Percentiles rank a stretch among this genome's conserved stretches.
These are phyloP conservation scores for Avena insularis DNA, from an alignment of 176 grass and related monocot genomes.

Conservation along the genomic window DNA sequence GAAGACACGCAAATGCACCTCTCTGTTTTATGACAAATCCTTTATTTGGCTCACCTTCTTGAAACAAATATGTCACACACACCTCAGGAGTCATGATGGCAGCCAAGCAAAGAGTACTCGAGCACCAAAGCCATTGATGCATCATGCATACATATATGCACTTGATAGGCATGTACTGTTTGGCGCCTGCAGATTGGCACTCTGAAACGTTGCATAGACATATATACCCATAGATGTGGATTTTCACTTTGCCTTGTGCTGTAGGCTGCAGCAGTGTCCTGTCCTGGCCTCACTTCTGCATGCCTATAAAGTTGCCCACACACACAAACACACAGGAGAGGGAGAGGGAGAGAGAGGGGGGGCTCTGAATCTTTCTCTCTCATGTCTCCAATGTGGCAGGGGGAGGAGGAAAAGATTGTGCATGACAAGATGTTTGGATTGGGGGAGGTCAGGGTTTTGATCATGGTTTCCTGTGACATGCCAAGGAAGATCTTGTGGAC, in stretches of 20 bases:
- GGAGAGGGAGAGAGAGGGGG: neutral
- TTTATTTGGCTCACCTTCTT: conserved; percentile 41
- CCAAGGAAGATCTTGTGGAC: conserved; percentile 70
- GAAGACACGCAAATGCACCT: neutral
- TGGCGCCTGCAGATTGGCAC: conserved; percentile 35
- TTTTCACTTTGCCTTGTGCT: conserved; percentile 56
- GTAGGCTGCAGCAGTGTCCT: conserved; percentile 44
- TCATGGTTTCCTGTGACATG: conserved; percentile 56
- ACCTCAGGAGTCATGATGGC: conserved; percentile 37
- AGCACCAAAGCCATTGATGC: conserved; percentile 10
- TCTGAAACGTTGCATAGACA: conserved; percentile 31
- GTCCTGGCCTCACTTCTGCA: conserved; percentile 52
- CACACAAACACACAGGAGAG: neutral
- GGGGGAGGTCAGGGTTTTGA: conserved; percentile 50
- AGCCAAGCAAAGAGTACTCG: conserved; percentile 21
- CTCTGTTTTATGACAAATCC: conserved; percentile 2
- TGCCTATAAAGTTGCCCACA: conserved; percentile 54
- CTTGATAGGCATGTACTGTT: conserved; percentile 21
- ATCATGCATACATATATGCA: neutral
- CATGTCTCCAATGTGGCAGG: conserved; percentile 49
- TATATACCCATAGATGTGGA: conserved; percentile 33
- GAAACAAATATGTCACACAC: conserved; percentile 12
- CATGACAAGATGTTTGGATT: conserved; percentile 69
- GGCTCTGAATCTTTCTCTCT: conserved; percentile 51
- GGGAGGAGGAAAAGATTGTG: conserved; percentile 54